Conservation (phyloP, 2,329 filamentous ascomycete species). For the Cytospora leucostoma region DNA sequence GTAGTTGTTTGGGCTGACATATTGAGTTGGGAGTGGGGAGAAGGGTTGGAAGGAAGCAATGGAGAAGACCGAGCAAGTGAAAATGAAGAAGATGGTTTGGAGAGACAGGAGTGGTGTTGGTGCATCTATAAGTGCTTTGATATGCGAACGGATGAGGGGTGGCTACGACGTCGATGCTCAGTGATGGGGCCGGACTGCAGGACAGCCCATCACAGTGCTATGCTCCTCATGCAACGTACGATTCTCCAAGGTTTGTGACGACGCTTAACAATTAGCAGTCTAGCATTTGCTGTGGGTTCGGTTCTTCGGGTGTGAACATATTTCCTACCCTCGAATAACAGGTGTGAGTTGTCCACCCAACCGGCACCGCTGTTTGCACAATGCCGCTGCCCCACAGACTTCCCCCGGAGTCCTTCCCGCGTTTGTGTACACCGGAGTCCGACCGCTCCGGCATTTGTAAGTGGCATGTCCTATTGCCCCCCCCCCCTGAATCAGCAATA, state of each 20-base stretch:
- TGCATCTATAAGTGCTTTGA: neutral
- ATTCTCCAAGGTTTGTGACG: neutral
- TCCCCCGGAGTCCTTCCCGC: too few species aligned
- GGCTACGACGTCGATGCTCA: neutral
- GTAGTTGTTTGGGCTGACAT: slow-evolving; percentile 9
- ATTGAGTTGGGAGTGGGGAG: too few species aligned
- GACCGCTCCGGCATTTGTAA: too few species aligned
- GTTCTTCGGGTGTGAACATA: neutral
- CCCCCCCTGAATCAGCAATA: too few species aligned
- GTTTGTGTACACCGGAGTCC: too few species aligned
- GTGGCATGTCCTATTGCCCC: too few species aligned
- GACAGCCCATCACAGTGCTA: neutral
- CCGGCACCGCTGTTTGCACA: neutral
- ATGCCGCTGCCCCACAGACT: too few species aligned
- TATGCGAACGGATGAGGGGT: slow-evolving; percentile 3
- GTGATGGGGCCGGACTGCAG: neutral
- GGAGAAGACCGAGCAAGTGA: neutral
- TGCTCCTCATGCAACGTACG: neutral
- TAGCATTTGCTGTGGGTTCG: neutral
- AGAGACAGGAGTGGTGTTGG: neutral
- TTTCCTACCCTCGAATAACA: neutral
- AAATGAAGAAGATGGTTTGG: neutral
- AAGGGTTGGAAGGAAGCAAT: too few species aligned
- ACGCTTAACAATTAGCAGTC: neutral
- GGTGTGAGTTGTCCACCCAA: neutral